Evolutionary conservation across 2,329 filamentous ascomycete species (phyloP), one percentile per base, ranked within the genome.

Genomic region (Lachnellula hyalina): DNA sequence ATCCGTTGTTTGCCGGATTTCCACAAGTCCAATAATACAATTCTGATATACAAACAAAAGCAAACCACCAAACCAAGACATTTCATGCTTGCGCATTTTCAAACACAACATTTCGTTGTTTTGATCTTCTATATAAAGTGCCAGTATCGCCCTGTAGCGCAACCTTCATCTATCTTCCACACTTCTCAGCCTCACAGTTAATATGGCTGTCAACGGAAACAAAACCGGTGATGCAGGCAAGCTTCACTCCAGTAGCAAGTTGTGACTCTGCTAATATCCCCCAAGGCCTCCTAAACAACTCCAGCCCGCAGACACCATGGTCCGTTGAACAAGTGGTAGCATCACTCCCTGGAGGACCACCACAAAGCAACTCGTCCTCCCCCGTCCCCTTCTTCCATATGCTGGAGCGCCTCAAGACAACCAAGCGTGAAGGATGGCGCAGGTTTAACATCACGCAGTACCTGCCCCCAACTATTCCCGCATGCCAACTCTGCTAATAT

Each of bases 331-430:
- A 81, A 61, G 89, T 89, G 32, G 77, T 94, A 28, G 77, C 80
- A 11, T 80, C 81, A 2, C 79, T 95, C 47, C 75, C 81, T 1
- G 70, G 77, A 28, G 78, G 80, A 56, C 80, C 78, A n/a, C 82
- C 81, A 2, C 66, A 74, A 23, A 78, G 85, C 62, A 77, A 82
- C 53, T 80, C 87, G 7, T 72, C 77, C 56, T 94, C 91, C 0
- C 92, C 93, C 0, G 70, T 97, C 11, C 83, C 91, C 35, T 97
- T 96, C 77, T 96, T 99, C 73, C 94, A 99, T 76, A 79, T 96
- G 57, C 83, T 99, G 60, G 89, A 96, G 73, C 87, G 89, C 49
- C 82, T 99, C 54, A 99, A 99, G 81, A 96, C 92, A 7, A 96
- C 89, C 58, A 95, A 96, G 73, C 87, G 94, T 57, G 94, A 96